These are phyloP conservation scores for Sarocladiaceae sp. DNA, from an alignment of 2,329 filamentous ascomycete genomes.

Conservation along the genomic window DNA sequence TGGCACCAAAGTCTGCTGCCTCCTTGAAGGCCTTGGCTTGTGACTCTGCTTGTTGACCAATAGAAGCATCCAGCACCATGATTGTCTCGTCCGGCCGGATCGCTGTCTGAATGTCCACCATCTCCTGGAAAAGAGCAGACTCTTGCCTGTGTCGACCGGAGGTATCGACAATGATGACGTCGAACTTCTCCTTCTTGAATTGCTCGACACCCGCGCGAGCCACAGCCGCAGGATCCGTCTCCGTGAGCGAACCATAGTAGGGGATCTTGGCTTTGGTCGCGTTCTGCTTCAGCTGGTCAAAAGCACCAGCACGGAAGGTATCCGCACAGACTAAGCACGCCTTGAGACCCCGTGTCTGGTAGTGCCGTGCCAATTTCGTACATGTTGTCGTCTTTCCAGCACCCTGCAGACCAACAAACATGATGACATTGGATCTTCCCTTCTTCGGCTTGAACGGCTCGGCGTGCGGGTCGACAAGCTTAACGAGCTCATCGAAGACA, in stretches of 20 bases:
- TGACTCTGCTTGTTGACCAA: conserved; percentile 90
- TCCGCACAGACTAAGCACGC: conserved; percentile 93
- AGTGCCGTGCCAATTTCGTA: conserved; percentile 93
- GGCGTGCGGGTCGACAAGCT: conserved; percentile 89
- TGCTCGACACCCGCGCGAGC: conserved; percentile 95
- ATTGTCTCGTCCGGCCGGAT: conserved; percentile 94
- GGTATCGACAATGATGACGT: conserved; percentile 98
- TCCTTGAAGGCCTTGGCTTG: conserved; percentile 97
- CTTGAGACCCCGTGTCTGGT: conserved; percentile 88
- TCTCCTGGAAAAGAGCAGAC: conserved; percentile 90
- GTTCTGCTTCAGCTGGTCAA: conserved; percentile 98
- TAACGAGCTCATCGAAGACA: conserved; percentile 94
- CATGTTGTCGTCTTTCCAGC: conserved; percentile 97
- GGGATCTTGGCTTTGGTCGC: conserved; percentile 98
- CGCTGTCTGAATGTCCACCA: conserved; percentile 91
- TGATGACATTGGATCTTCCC: conserved; percentile 92
- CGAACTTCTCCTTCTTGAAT: conserved; percentile 98
- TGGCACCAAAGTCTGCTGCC: conserved; percentile 91
- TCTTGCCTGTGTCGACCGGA: conserved; percentile 93
- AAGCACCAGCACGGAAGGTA: conserved; percentile 96
- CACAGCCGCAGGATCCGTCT: conserved; percentile 91
- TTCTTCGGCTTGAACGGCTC: conserved; percentile 97
- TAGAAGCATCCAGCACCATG: conserved; percentile 94
- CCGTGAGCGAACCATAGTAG: conserved; percentile 93
- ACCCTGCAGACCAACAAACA: conserved; percentile 98